phyloP scores from a whole-genome alignment of 2,329 filamentous ascomycete genomes.

The Fusarium solani-melongenae region DNA sequence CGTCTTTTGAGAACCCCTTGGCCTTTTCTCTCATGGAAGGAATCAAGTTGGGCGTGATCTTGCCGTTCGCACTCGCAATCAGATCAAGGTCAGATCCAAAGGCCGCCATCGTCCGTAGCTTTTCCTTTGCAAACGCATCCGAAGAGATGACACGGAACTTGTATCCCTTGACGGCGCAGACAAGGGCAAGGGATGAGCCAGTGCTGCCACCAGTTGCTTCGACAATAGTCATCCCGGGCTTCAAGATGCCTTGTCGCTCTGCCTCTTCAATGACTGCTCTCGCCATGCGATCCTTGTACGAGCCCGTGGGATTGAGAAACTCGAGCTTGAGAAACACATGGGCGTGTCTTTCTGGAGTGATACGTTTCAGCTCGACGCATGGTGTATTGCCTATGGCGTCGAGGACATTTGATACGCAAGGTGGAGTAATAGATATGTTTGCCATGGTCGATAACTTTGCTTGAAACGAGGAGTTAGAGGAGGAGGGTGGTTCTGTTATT shows the following conservation, averaged over 20 bases:
- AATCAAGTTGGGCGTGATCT: neutral
- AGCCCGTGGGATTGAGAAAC: neutral
- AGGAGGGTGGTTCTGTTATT: neutral
- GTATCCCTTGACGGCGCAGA: neutral
- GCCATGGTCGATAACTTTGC: neutral
- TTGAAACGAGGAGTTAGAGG: too few relatives aligned
- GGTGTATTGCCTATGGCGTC: neutral
- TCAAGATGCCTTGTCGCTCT: neutral
- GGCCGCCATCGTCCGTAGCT: neutral
- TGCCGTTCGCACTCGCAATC: neutral
- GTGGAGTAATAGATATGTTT: neutral
- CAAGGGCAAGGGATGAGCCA: neutral
- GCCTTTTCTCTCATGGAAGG: neutral
- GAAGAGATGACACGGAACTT: neutral
- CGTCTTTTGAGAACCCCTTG: neutral
- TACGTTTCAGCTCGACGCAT: neutral
- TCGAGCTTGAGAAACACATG: neutral
- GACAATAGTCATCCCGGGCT: neutral
- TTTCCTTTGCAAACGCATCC: neutral
- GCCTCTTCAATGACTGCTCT: neutral
- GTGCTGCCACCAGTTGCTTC: neutral
- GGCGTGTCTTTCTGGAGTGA: neutral
- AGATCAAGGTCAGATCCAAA: neutral
- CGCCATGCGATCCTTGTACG: neutral
- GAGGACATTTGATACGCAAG: neutral